A percentile compares a stretch with the other conserved stretches of the same genome.
phyloP scores from a whole-genome alignment of 164 flowering plant species.

The Sedum album region DNA sequence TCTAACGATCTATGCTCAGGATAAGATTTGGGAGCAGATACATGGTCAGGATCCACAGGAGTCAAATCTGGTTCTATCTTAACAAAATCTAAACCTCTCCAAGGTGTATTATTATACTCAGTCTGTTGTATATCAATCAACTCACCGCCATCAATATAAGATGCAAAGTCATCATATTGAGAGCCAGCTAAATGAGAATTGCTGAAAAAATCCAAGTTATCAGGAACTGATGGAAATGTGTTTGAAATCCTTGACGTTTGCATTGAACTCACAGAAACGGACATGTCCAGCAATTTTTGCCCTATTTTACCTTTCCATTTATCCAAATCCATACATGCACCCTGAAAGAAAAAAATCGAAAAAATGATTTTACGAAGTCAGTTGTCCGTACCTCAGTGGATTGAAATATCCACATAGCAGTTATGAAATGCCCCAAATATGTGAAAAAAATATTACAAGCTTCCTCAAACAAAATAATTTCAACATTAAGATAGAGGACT shows the following conservation, averaged over 20 bases:
- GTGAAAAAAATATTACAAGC: not conserved
- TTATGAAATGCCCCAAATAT: too few relatives aligned
- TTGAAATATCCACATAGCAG: not conserved
- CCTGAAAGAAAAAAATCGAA: slow-evolving; percentile 14
- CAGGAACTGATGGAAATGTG: not conserved
- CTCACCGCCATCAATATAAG: not conserved
- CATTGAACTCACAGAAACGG: slow-evolving; percentile 17
- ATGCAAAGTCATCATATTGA: not conserved
- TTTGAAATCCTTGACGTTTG: slow-evolving; percentile 10
- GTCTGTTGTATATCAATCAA: not conserved
- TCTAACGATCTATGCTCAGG: not conserved
- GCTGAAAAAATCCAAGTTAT: not conserved
- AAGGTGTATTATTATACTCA: not conserved
- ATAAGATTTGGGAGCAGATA: not conserved
- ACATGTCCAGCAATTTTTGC: slow-evolving; percentile 22
- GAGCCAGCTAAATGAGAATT: not conserved
- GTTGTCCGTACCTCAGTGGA: not conserved
- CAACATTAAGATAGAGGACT: not conserved
- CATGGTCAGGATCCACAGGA: not conserved
- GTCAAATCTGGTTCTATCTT: not conserved
- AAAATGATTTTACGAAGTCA: not conserved
- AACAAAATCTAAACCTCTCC: not conserved
- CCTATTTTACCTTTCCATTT: slow-evolving; percentile 28
- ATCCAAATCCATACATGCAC: slow-evolving; percentile 15
- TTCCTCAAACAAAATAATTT: not conserved